A percentile compares a stretch with the other conserved stretches of the same genome.
These are phyloP conservation scores for Penicillium parvum DNA, from an alignment of 495 filamentous ascomycete species.

Conservation along the genomic window DNA sequence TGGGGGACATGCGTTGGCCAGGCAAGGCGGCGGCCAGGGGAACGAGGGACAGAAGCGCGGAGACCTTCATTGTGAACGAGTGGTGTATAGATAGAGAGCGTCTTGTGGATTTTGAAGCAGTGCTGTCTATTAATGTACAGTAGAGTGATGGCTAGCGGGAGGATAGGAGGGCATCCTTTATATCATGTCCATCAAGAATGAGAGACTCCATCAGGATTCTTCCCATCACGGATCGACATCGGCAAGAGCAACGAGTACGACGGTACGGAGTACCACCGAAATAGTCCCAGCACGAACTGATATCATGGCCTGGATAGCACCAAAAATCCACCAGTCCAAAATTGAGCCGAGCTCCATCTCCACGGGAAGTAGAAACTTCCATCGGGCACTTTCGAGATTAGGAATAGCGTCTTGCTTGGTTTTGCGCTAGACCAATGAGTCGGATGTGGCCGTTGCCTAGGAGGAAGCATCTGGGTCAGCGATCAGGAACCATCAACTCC, in stretches of 20 bases:
- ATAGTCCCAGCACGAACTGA: constrained; percentile 1
- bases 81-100: not conserved
- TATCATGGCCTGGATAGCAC: constrained; percentile 11
- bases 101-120: not conserved
- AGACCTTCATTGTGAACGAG: constrained; percentile 26
- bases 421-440: not conserved
- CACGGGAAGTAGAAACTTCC: not conserved
- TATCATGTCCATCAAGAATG: not conserved
- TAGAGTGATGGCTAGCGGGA: not conserved
- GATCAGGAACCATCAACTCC: constrained; percentile 2
- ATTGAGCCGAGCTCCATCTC: not conserved
- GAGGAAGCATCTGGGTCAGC: not conserved
- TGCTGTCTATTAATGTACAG: not conserved
- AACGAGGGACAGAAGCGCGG: constrained; percentile 20
- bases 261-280: constrained; percentile 3
- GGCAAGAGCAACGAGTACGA: constrained; percentile 1
- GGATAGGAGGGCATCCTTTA: not conserved
- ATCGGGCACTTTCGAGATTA: constrained; percentile 1
- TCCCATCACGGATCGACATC: constrained; percentile 8
- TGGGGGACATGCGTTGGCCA: constrained; percentile 5
- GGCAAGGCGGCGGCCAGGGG: constrained; percentile 24
- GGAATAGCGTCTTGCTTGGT: constrained; percentile 8
- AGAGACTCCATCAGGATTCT: not conserved
- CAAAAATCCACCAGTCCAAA: too few relatives aligned
- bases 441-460: not conserved